phyloP scores from a whole-genome alignment of 2,329 filamentous ascomycete species.

The Cladosporium sp. region DNA sequence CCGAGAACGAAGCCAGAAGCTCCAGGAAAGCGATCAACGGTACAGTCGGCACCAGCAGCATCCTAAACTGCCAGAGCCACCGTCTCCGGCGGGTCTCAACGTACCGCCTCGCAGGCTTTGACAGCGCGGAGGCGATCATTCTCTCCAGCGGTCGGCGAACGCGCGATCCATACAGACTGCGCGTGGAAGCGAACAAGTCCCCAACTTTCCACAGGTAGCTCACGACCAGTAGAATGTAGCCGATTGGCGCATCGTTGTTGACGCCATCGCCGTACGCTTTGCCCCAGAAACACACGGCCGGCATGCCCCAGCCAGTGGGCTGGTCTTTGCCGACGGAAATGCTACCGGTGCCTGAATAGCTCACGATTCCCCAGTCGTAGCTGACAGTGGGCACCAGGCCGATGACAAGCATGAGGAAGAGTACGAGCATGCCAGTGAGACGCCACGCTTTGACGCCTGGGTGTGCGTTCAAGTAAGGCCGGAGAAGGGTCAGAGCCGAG shows the following conservation, averaged over 20 bases:
- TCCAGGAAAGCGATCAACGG: slow-evolving; percentile 15
- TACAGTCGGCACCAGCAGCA: slow-evolving; percentile 13
- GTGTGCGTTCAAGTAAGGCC: slow-evolving; percentile 13
- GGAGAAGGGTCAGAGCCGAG: slow-evolving; percentile 19
- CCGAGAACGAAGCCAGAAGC: slow-evolving; percentile 19
- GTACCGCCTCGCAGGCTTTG: slow-evolving; percentile 12
- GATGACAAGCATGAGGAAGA: slow-evolving; percentile 20
- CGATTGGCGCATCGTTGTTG: slow-evolving; percentile 19
- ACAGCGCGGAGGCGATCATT: slow-evolving; percentile 14
- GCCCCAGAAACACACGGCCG: slow-evolving; percentile 19
- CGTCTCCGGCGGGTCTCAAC: not conserved
- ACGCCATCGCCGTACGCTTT: slow-evolving; percentile 14
- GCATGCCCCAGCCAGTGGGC: slow-evolving; percentile 12
- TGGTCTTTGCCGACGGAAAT: too few species aligned
- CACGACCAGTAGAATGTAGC: slow-evolving; percentile 19
- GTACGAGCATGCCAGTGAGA: slow-evolving; percentile 17
- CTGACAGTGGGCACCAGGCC: slow-evolving; percentile 19
- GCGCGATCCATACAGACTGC: slow-evolving; percentile 12
- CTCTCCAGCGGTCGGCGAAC: slow-evolving; percentile 15
- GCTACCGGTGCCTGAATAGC: not conserved
- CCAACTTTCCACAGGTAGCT: slow-evolving; percentile 26
- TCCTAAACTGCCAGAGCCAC: not conserved
- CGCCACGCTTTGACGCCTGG: slow-evolving; percentile 17
- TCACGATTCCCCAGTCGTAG: slow-evolving; percentile 17
- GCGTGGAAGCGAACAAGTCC: slow-evolving; percentile 15